phyloP scores from a whole-genome alignment of 108 stramenopile species.

The Skeletonema menzelii region DNA sequence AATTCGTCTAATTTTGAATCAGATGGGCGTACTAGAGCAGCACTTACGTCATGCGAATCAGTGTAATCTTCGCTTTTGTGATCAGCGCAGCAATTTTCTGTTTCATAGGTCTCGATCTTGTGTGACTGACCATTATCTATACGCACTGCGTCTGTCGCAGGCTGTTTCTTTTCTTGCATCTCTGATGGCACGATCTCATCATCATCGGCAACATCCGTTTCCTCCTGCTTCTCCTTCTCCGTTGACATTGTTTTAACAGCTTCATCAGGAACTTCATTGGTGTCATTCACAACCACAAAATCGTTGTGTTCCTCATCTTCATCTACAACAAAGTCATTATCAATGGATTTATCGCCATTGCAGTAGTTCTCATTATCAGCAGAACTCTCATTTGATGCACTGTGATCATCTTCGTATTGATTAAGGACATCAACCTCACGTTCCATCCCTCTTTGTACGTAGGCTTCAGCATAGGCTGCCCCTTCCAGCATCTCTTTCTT shows the following conservation, averaged over 20 bases:
- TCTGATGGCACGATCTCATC: background rate
- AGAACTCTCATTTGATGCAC: background rate
- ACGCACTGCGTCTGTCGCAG: background rate
- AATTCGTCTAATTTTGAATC: background rate
- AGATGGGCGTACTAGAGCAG: background rate
- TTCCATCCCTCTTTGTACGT: background rate
- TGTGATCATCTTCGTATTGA: background rate
- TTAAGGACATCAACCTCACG: background rate
- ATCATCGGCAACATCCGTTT: background rate
- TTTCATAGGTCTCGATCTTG: background rate
- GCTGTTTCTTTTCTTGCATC: background rate
- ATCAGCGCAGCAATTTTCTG: background rate
- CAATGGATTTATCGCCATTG: background rate
- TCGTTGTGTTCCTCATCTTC: background rate
- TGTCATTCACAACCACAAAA: background rate
- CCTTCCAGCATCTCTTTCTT: background rate
- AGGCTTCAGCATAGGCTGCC: conserved; percentile 2
- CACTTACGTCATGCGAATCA: background rate
- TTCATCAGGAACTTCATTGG: background rate
- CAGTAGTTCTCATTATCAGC: background rate
- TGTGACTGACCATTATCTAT: background rate
- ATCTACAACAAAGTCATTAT: background rate
- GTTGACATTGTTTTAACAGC: background rate
- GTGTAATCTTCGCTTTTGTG: background rate
- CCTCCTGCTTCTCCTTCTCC: background rate